Conservation (phyloP, 108 stramenopile species). For the Thalassiosira profunda region DNA sequence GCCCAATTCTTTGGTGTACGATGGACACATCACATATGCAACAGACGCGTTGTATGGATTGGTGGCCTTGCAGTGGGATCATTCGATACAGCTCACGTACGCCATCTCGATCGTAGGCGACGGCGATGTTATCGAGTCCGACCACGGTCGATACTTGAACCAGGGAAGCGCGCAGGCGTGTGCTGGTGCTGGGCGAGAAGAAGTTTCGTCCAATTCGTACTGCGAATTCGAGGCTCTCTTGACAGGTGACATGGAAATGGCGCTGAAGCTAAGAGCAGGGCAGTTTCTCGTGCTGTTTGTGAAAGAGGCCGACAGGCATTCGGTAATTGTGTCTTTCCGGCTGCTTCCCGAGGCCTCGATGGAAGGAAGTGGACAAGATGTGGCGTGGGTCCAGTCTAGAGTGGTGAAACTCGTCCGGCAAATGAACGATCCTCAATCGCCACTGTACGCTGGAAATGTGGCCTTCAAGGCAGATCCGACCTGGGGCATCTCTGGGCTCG, state of each 20-base stretch:
- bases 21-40: constrained; percentile 56
- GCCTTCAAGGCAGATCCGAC: constrained; percentile 65
- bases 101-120: constrained; percentile 60
- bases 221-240: constrained; percentile 70
- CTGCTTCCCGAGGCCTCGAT: constrained; percentile 35
- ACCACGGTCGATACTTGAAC: constrained; percentile 57
- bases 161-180: constrained; percentile 66
- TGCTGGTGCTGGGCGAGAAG: constrained; percentile 13
- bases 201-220: constrained; percentile 32
- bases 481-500: constrained; percentile 69
- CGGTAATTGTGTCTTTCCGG: constrained; percentile 48
- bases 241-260: constrained; percentile 30
- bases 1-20: constrained; percentile 47
- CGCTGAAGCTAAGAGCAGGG: constrained; percentile 34
- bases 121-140: constrained; percentile 25
- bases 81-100: constrained; percentile 61
- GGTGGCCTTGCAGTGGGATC: constrained; percentile 64
- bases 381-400: constrained; percentile 20
- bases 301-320: constrained; percentile 38
- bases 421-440: constrained; percentile 53
- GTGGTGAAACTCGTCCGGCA: constrained; percentile 51
- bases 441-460: constrained; percentile 72
- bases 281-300: constrained; percentile 46
- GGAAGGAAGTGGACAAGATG: not conserved
- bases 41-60: constrained; percentile 61